Evolutionary conservation across 768 basidiomycete species (phyloP), one percentile per base, ranked within the genome.

Genomic region (Cystofilobasidium bisporidii): DNA sequence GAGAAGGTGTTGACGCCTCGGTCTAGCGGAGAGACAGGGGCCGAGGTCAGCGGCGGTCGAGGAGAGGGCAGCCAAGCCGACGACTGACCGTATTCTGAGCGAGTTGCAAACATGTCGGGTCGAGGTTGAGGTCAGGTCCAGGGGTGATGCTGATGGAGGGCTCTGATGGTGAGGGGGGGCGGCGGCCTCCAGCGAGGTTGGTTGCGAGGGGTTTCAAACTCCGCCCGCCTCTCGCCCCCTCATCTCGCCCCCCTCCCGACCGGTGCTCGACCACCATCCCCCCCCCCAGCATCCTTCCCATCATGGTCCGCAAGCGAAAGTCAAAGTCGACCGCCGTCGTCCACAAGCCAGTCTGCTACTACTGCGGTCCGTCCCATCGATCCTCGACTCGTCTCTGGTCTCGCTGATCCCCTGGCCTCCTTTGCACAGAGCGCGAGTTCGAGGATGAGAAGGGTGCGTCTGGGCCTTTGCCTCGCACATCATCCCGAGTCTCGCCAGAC

Each of bases 1-100:
- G 94, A 97, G 82, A 97, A 98, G 71, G 94, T 98, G 81, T 96
- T 97, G 65, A 97, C 92, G 81, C 92, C 93, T 74, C 93, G 87
- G 79, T 97, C 93, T 71, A 18, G 30, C 9, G 32, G 33, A 45
- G 57, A 24, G 14, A 5, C 8, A 36, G 38, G 17, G 33, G 26
- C 11, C 17, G 15, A 15, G 36, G 57, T 12, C n/a, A 43, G 14
- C 43, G 18, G 22, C 41, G 57, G 20, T 22, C 11, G 18, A 18
- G 12, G 32, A 32, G n/a, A 50, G 10, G 32, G n/a, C 17, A 47
- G 24, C 20, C 17, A 40, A 15, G 56, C 28, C 72, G 12, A 28
- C 15, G 40, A 64, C 62, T 32, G 33, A 89, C 90, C 90, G 79
- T 91, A 93, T 82, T 92, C 90, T 81, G 90, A 92, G 81, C 90